Evolutionary conservation across 345 rosid species (phyloP).

Genomic region (Rhodamnia argentea): DNA sequence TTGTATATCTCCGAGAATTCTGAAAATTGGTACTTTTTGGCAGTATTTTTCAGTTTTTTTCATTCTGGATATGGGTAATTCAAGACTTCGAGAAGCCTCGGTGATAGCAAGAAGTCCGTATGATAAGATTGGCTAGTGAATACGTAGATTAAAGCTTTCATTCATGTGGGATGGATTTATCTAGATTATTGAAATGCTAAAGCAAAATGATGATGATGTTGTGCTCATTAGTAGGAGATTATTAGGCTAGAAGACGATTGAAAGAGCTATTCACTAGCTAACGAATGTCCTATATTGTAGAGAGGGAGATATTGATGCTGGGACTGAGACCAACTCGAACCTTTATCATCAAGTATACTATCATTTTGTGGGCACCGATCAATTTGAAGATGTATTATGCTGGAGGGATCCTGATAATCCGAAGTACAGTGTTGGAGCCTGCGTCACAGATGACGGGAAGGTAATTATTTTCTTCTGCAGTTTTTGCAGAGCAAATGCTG

Average conservation of each 20-base stretch:
- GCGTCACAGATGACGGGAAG: slow-evolving; percentile 84
- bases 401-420: slow-evolving; percentile 88
- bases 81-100: not conserved
- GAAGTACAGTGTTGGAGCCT: slow-evolving; percentile 36
- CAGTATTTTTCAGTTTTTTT: not conserved
- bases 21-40: not conserved
- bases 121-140: not conserved
- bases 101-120: not conserved
- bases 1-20: not conserved
- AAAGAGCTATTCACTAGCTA: not conserved
- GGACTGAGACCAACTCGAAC: slow-evolving; percentile 80
- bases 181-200: not conserved
- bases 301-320: slow-evolving; percentile 85
- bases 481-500: not conserved
- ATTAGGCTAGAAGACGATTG: not conserved
- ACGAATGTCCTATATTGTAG: slow-evolving; percentile 20
- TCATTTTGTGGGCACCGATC: slow-evolving; percentile 71
- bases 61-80: not conserved
- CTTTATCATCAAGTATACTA: slow-evolving; percentile 75
- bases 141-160: too few relatives aligned
- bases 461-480: slow-evolving; percentile 17
- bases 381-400: slow-evolving; percentile 79
- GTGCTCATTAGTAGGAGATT: not conserved
- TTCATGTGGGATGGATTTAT: not conserved
- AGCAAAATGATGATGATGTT: not conserved